These are phyloP conservation scores for Candida nitratophila DNA, from an alignment of 805 yeast genomes.

Conservation along the genomic window DNA sequence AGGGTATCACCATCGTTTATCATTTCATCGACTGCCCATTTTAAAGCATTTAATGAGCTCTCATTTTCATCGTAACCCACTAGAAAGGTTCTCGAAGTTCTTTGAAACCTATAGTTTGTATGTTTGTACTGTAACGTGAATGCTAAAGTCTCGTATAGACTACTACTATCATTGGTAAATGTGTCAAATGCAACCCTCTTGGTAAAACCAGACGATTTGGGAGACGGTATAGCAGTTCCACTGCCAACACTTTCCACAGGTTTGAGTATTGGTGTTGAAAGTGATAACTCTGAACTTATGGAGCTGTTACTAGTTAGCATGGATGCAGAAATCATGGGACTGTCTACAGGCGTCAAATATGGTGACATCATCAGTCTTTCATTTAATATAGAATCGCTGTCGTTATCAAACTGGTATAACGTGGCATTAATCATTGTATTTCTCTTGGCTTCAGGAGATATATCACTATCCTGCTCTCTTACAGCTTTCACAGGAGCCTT, in stretches of 20 bases:
- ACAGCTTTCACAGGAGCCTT: not conserved
- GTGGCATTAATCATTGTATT: slow-evolving; percentile 24
- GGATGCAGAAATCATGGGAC: not conserved
- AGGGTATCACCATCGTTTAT: slow-evolving; percentile 39
- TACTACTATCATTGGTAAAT: slow-evolving; percentile 26
- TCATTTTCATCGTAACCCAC: slow-evolving; percentile 37
- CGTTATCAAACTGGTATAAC: slow-evolving; percentile 16
- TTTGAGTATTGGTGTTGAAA: slow-evolving; percentile 1
- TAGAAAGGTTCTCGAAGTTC: slow-evolving; percentile 35
- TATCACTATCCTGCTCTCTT: slow-evolving; percentile 12
- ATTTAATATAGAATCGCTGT: slow-evolving; percentile 1
- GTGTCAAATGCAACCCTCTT: slow-evolving; percentile 37
- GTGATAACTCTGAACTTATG: not conserved
- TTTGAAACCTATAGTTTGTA: slow-evolving; percentile 24
- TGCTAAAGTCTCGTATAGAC: slow-evolving; percentile 22
- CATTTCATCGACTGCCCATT: slow-evolving; percentile 38
- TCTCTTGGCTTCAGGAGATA: slow-evolving; percentile 19
- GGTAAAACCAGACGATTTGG: not conserved
- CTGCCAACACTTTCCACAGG: slow-evolving; percentile 1
- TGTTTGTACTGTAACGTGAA: slow-evolving; percentile 34
- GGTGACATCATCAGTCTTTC: slow-evolving; percentile 16
- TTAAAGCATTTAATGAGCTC: slow-evolving; percentile 34
- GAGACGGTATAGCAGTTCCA: not conserved
- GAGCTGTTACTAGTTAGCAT: not conserved
- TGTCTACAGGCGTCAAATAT: not conserved